phyloP scores from a whole-genome alignment of 768 basidiomycete species.

The Serendipita vermifera region DNA sequence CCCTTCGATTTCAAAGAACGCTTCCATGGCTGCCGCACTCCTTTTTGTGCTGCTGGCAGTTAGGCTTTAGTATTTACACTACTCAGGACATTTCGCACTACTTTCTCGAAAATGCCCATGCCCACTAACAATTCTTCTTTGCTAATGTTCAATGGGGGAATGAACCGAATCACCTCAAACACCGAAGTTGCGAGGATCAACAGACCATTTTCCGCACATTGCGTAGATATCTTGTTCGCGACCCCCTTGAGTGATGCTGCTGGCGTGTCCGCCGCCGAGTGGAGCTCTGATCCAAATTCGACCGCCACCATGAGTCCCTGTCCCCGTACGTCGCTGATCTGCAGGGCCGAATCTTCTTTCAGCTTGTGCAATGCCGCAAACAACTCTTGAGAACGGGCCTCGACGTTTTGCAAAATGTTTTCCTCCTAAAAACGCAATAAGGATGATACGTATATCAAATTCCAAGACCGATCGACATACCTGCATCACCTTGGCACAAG shows the following conservation, averaged over 20 bases:
- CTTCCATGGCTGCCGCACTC: no score
- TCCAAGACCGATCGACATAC: neutral
- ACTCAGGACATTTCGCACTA: constrained; percentile 23
- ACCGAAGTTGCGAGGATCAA: constrained; percentile 80
- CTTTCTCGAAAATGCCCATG: constrained; percentile 22
- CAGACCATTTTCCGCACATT: constrained; percentile 77
- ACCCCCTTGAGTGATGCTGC: constrained; percentile 38
- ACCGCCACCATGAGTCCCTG: constrained; percentile 80
- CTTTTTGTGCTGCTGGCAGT: no score
- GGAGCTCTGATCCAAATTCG: constrained; percentile 57
- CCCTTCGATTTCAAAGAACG: no score
- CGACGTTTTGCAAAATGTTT: constrained; percentile 70
- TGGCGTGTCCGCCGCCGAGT: constrained; percentile 37
- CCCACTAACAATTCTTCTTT: constrained; percentile 55
- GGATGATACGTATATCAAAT: neutral
- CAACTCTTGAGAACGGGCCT: constrained; percentile 59
- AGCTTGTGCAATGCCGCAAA: constrained; percentile 47
- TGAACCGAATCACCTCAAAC: constrained; percentile 83
- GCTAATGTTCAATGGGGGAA: constrained; percentile 77
- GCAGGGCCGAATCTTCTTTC: constrained; percentile 38
- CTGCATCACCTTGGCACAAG: constrained; percentile 58
- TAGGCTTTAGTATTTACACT: no score
- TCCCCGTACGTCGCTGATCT: constrained; percentile 80
- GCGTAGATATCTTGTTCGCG: constrained; percentile 56
- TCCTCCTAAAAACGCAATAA: constrained; percentile 43